These are phyloP conservation scores for Microbotryomycetes sp. DNA, from an alignment of 1,284 basidiomycete genomes.

Conservation along the genomic window DNA sequence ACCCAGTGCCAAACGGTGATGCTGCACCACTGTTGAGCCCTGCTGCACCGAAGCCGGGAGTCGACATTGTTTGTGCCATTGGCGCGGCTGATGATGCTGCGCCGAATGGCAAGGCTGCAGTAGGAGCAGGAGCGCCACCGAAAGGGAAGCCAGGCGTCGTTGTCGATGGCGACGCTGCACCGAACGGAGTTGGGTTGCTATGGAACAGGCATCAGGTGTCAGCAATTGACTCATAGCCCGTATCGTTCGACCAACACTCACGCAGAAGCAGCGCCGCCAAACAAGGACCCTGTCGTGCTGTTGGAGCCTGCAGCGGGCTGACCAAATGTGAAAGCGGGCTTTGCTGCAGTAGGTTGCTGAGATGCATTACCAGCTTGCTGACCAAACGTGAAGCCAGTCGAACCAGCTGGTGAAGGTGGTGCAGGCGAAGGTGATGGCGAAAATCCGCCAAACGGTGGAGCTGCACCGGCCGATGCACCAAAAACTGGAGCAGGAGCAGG, in stretches of 20 bases:
- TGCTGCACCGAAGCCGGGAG: not conserved
- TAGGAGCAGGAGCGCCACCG: not conserved
- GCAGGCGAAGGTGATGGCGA: slow-evolving; percentile 16
- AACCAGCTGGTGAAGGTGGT: slow-evolving; percentile 4
- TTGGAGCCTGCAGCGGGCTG: too few species aligned
- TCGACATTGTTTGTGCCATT: not conserved
- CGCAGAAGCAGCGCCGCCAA: not conserved
- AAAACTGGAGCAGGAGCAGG: slow-evolving; percentile 11
- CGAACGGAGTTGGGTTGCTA: not conserved
- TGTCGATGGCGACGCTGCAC: not conserved
- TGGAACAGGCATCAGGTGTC: too few species aligned
- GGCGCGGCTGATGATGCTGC: not conserved
- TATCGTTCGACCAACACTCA: too few species aligned
- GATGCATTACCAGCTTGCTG: not conserved
- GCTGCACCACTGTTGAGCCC: not conserved
- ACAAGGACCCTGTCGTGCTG: too few species aligned
- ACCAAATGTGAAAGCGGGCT: not conserved
- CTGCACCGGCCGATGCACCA: not conserved
- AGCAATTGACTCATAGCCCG: too few species aligned
- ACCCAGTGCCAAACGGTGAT: not conserved
- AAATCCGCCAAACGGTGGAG: slow-evolving; percentile 1
- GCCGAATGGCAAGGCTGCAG: not conserved
- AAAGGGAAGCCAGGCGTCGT: not conserved
- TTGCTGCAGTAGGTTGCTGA: too few species aligned
- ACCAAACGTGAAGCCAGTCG: slow-evolving; percentile 17